These are phyloP conservation scores for Cardamine occulta DNA, from an alignment of 345 rosid genomes.

Conservation along the genomic window DNA sequence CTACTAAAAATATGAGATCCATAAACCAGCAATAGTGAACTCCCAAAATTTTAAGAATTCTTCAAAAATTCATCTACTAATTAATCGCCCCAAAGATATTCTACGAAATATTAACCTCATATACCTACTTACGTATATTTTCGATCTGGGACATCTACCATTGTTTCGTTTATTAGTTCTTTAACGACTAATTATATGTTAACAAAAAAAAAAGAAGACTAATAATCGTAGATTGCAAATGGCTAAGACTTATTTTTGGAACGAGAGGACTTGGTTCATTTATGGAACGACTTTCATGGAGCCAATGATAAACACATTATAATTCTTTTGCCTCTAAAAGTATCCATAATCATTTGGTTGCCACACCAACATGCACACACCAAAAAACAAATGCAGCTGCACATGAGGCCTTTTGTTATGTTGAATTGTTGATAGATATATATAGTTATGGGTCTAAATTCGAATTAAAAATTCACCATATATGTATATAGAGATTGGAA, in stretches of 20 bases:
- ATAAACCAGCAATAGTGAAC: background rate
- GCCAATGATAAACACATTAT: conserved; percentile 36
- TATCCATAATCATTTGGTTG: conserved; percentile 33
- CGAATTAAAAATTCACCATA: background rate
- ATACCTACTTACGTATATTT: background rate
- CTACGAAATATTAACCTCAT: background rate
- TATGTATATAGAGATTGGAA: background rate
- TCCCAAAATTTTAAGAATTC: background rate
- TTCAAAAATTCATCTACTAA: too few species aligned
- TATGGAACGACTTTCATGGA: conserved; percentile 31
- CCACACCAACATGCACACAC: conserved; percentile 18
- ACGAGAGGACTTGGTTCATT: conserved; percentile 26
- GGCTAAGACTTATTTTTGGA: conserved; percentile 39
- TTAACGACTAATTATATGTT: background rate
- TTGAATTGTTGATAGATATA: background rate
- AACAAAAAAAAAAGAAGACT: background rate
- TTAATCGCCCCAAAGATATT: background rate
- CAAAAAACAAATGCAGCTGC: background rate
- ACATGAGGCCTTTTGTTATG: conserved; percentile 6
- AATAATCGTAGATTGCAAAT: conserved; percentile 18
- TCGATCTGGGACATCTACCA: background rate
- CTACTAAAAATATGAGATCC: background rate
- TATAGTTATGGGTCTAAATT: background rate
- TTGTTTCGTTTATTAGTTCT: background rate
- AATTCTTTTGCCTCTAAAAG: conserved; percentile 22